Evolutionary conservation across 352 stramenopile species (phyloP).

Genomic region (Phytophthora aleatoria): DNA sequence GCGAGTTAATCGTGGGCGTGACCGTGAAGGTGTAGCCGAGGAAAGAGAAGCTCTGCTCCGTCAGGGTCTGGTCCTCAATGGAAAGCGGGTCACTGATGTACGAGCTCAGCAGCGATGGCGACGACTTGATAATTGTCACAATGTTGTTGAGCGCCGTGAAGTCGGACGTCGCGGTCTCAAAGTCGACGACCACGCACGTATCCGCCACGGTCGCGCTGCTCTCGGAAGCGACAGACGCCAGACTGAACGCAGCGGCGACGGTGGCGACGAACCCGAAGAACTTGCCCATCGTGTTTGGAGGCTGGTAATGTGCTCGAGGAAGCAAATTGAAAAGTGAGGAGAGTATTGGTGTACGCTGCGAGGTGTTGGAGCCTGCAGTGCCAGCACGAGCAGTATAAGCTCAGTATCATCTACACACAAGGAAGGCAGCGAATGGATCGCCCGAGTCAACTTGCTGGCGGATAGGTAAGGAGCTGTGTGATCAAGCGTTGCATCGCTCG

Average conservation of each 20-base stretch:
- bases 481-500: constrained; percentile 16
- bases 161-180: constrained; percentile 45
- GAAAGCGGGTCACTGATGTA: constrained; percentile 48
- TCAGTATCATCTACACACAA: constrained; percentile 11
- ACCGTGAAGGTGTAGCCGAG: constrained; percentile 56
- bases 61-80: constrained; percentile 46
- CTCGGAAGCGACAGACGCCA: constrained; percentile 19
- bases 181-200: constrained; percentile 50
- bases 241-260: constrained; percentile 12
- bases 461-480: constrained; percentile 24
- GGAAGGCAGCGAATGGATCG: constrained; percentile 20
- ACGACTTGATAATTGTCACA: constrained; percentile 48
- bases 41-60: constrained; percentile 50
- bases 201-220: constrained; percentile 30
- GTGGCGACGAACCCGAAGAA: constrained; percentile 22
- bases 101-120: constrained; percentile 33
- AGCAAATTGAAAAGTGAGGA: constrained; percentile 33
- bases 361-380: not conserved
- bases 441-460: constrained; percentile 13
- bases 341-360: constrained; percentile 6
- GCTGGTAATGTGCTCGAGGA: constrained; percentile 24
- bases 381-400: not conserved
- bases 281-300: constrained; percentile 28
- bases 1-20: constrained; percentile 54
- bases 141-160: constrained; percentile 56